Base-by-base conservation (phyloP, 169 alveolate genomes). In the Plasmodium billcollinsi region DNA sequence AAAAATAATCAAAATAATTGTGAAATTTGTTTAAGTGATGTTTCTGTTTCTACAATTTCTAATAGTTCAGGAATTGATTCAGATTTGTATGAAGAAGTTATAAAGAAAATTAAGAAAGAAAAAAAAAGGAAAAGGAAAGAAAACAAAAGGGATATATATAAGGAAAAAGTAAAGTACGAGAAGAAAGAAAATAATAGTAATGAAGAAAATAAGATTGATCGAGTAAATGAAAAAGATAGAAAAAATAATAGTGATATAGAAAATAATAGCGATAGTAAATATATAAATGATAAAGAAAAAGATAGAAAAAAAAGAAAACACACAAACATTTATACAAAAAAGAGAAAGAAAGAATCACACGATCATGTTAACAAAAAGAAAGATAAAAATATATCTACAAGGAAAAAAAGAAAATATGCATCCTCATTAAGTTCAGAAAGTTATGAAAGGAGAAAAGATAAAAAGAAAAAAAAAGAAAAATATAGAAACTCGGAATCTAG, bases 1-100 rank as follows among this genome's bases (percentile, higher is more conserved):
- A 39, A 39, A 4, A 39, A 39, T 39, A 39, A 39, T 39, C 47
- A 39, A 39, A 5, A 39, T 39, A 39, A 39, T 39, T 39, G 1
- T 43, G 76, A 33, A 6, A 39, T 43, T 9, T 76, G 76, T 24
- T 54, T 85, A 61, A 85, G 92, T 29, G 92, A 85, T 18, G 62
- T 85, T 85, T 85, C 92, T 20, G 29, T 85, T 49, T 85, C 92
- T 9, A 85, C 92, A 7, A 59, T 85, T 8, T 70, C 88, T 66
- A 85, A 85, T 45, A 85, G 92, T 29, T 59, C 92, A 43, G 92
- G 92, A 12, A 85, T 85, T 63, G 88, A 70, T 29, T 85, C 92
- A 5, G 92, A 85, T 85, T 58, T 85, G 54, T 85, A 85, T 85
- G 62, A 56, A 21, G 29, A 71, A n/a, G 92, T 85, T 33, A 26